Conservation (phyloP, 2,329 filamentous ascomycete species). For the Stenocarpella maydis region DNA sequence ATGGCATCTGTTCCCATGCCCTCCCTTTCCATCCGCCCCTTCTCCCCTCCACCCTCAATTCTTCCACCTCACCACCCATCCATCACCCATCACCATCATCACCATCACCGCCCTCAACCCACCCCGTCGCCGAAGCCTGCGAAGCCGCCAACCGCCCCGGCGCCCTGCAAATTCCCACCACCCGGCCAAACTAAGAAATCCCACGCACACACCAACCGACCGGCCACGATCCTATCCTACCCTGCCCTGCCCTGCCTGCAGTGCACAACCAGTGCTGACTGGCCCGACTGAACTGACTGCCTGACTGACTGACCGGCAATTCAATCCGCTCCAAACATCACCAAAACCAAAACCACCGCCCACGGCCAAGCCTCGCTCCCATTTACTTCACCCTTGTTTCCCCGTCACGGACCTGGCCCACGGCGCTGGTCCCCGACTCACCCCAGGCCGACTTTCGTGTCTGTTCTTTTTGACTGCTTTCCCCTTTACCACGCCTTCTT, state of each 20-base stretch:
- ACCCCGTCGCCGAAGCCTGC: conserved; percentile 32
- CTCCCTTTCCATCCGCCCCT: conserved; percentile 31
- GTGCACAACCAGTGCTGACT: conserved; percentile 24
- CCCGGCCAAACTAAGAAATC: conserved; percentile 15
- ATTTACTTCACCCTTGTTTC: conserved; percentile 12
- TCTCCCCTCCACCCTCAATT: conserved; percentile 31
- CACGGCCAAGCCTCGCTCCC: conserved; percentile 1
- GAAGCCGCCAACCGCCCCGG: too few species aligned
- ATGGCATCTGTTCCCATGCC: conserved; percentile 33
- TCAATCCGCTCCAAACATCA: conserved; percentile 2
- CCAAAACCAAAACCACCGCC: conserved; percentile 18
- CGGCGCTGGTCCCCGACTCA: conserved; percentile 1
- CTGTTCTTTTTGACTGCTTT: background rate
- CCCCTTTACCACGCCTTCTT: background rate
- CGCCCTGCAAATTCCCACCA: conserved; percentile 29
- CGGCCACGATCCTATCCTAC: conserved; percentile 20
- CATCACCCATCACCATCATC: conserved; percentile 37
- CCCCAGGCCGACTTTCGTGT: conserved; percentile 8
- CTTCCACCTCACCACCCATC: conserved; percentile 34
- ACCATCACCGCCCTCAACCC: conserved; percentile 36
- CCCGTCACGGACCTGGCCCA: conserved; percentile 15
- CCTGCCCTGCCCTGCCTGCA: conserved; percentile 21
- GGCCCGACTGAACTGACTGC: too few species aligned
- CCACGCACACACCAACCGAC: conserved; percentile 3
- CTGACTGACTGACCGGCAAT: conserved; percentile 13